Evolutionary conservation across 495 filamentous ascomycete species (phyloP), one percentile per base, ranked within the genome.

Genomic region (Penicillium steckii): DNA sequence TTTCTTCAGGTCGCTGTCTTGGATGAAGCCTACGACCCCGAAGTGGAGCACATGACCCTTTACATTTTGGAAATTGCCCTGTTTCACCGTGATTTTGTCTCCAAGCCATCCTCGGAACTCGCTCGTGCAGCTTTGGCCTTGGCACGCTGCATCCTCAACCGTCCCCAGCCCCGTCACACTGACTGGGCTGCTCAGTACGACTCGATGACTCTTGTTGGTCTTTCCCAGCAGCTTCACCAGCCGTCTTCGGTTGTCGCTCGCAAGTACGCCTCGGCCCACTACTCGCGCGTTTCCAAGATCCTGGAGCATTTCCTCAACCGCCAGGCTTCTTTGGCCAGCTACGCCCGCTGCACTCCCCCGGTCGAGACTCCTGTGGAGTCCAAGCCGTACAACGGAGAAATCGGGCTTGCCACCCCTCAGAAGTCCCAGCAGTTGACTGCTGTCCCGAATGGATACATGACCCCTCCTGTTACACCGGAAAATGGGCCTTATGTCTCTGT

Each of bases 61-160:
- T 99, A 96, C 75, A 85, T 99, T 40, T 83, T 88, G 57, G 94
- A 99, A 71, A 91, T 97, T 60, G 90, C 91, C 22, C 74, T 97
- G 37, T 99, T 95, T 75, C 90, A 97, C 72, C 87, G 90, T 60
- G 95, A 97, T 48, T 97, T 97, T 62, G 91, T 99, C 46, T 90
- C 89, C 29, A 88, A 85, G 46, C 85, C 84, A 50, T 91, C 94
- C 17, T 95, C 91, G 3, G 84, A 95, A 55, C 88, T 97, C 77
- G 94, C 94, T 38, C 80, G 89, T 55, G 86, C 90, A 41, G 89
- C 92, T 1, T 74, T 97, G 45, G 90, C 89, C 33, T 77, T 99
- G 41, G 87, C 94, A 26, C 79, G 91, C 38, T 93, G 87, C 69
- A 91, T 99, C 56, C 80, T 97, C 32, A 82, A 83, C 65, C 84